Base-by-base conservation (phyloP, 108 stramenopile genomes). In the Phaeodactylum tricornutum region DNA sequence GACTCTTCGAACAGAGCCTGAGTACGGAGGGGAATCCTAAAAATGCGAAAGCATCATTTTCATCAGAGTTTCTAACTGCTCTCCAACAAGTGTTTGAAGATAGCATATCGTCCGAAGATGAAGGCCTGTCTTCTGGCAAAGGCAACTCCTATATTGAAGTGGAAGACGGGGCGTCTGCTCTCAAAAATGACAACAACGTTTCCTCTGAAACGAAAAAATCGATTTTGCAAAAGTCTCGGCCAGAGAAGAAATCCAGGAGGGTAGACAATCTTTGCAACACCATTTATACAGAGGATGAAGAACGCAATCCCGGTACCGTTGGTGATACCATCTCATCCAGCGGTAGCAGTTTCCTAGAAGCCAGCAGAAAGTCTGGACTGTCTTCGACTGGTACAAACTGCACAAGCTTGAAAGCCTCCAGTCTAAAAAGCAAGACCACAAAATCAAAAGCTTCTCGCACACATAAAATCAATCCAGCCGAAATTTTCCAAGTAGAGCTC, bases 401-500 rank as follows among this genome's bases (percentile, higher is more conserved):
- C 4, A 41, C 16, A 41, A 41, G 16, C 19, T 20, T 20, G 14
- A 41, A 41, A 41, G 5, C 39, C 6, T 41, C 39, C 8, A 41
- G 33, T 11, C 8, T 11, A 8, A 34, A 34, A 12, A 41, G 39
- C 39, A 4, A 5, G 6, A 11, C 8, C 39, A 41, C 16, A n/a
- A 41, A n/a, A 4, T 9, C 14, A 20, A 5, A 20, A 20, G 6
- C 9, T 5, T 41, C 14, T 20, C 16, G 21, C 19, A 41, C 6
- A 41, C 39, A 15, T 6, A 7, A 24, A 27, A n/a, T 52, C 9
- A 23, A 52, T 37, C 50, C 50, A 3, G 50, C 50, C 4, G 37
- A 21, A 12, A 36, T 52, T 3, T 52, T 52, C 2, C 36, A 52
- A 19, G n/a, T 37, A 36, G 50, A 52, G 17, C 22, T 52, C 36